A percentile compares a stretch with the other conserved stretches of the same genome.
phyloP scores from a whole-genome alignment of 164 flowering plant species.

The Amborella trichopoda region DNA sequence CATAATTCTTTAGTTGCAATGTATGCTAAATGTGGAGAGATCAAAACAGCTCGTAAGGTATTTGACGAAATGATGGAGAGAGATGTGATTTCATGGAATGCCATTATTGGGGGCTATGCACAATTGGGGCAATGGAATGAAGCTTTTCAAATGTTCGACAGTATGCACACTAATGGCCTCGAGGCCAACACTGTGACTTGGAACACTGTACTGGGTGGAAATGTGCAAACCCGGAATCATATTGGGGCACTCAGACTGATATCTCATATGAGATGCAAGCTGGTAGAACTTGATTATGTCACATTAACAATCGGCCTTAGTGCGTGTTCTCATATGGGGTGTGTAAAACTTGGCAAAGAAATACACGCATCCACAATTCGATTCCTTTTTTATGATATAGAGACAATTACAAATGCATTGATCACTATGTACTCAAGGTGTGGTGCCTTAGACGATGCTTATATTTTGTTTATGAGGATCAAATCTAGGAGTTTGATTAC shows the following conservation, averaged over 20 bases:
- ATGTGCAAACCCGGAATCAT: constrained; percentile 24
- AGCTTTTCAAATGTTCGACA: constrained; percentile 32
- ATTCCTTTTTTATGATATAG: constrained; percentile 9
- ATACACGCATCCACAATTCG: constrained; percentile 42
- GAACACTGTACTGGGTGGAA: constrained; percentile 52
- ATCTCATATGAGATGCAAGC: constrained; percentile 23
- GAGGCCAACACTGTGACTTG: constrained; percentile 28
- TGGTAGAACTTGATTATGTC: constrained; percentile 23
- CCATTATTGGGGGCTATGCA: constrained; percentile 41
- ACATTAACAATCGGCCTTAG: constrained; percentile 33
- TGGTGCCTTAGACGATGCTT: constrained; percentile 26
- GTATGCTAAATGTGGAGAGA: constrained; percentile 40
- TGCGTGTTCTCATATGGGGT: constrained; percentile 39
- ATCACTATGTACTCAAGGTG: constrained; percentile 57
- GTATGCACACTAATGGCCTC: constrained; percentile 13
- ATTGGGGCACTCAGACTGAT: constrained; percentile 28
- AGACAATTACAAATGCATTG: constrained; percentile 32
- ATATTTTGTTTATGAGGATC: constrained; percentile 20
- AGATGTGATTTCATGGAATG: constrained; percentile 48
- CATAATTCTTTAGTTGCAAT: constrained; percentile 43
- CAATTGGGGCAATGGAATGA: constrained; percentile 34
- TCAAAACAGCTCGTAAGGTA: constrained; percentile 22
- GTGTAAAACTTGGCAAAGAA: constrained; percentile 29
- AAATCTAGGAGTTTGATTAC: constrained; percentile 25
- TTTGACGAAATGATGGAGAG: constrained; percentile 43